A percentile compares a stretch with the other conserved stretches of the same genome.
Evolutionary conservation across 2,329 filamentous ascomycete genomes (phyloP).

Genomic region (Cercospora nicotianae): DNA sequence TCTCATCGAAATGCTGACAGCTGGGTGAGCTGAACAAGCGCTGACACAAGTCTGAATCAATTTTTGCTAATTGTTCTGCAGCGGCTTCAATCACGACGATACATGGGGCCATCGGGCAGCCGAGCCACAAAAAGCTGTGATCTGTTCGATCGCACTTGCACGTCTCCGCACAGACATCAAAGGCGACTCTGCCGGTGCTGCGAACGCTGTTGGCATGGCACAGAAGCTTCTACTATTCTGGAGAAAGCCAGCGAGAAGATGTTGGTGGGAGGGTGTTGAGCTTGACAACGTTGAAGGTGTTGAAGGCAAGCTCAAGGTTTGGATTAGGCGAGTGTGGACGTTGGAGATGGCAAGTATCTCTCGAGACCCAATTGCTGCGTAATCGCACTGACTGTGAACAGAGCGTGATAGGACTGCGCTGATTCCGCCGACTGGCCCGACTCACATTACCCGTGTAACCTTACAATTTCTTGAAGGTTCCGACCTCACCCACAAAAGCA

Average conservation of each 20-base stretch:
- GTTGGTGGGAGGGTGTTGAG: slow-evolving; percentile 99
- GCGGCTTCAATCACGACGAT: slow-evolving; percentile 95
- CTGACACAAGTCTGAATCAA: neutral
- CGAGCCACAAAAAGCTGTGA: slow-evolving; percentile 96
- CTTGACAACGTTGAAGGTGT: slow-evolving; percentile 86
- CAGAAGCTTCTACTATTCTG: slow-evolving; percentile 97
- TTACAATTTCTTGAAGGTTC: neutral
- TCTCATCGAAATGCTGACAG: slow-evolving; percentile 98
- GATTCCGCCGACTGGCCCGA: neutral
- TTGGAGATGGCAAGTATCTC: slow-evolving; percentile 74
- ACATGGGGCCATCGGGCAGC: slow-evolving; percentile 95
- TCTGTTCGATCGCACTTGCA: slow-evolving; percentile 92
- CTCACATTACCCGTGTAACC: neutral
- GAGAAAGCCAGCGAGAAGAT: slow-evolving; percentile 92
- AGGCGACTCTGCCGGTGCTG: slow-evolving; percentile 71
- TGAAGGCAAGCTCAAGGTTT: slow-evolving; percentile 90
- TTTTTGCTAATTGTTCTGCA: slow-evolving; percentile 42
- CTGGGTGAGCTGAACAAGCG: slow-evolving; percentile 66
- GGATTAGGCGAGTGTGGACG: slow-evolving; percentile 98
- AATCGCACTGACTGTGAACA: slow-evolving; percentile 15
- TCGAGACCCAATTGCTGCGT: neutral
- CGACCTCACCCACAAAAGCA: neutral
- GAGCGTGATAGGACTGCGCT: slow-evolving; percentile 38
- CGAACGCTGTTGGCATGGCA: slow-evolving; percentile 88
- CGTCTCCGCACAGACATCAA: slow-evolving; percentile 77